Evolutionary conservation across 208 protist genomes (phyloP).

Genomic region (Trypanosoma conorhini): DNA sequence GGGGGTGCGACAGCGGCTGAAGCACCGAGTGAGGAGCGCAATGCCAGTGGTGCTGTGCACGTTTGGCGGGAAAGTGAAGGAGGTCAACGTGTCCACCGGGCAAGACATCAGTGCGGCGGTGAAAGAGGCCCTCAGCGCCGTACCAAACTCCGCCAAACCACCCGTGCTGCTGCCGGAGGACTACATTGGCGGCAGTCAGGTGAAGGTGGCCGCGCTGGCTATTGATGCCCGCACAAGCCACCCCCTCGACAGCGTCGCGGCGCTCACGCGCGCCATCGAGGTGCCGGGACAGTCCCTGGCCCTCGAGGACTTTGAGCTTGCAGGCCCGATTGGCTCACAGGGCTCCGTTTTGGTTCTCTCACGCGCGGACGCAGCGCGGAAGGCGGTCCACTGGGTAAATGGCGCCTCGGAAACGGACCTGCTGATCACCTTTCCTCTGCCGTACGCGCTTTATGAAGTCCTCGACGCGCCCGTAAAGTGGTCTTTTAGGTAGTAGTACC

Average conservation of each 20-base stretch:
- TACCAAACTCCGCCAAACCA: background rate
- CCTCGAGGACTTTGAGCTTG: slow-evolving; percentile 43
- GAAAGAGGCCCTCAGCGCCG: background rate
- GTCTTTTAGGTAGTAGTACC: slow-evolving; percentile 1
- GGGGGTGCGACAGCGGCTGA: slow-evolving; percentile 4
- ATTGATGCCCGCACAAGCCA: slow-evolving; percentile 15
- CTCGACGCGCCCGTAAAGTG: slow-evolving; percentile 34
- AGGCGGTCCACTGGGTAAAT: slow-evolving; percentile 28
- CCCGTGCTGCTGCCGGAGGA: slow-evolving; percentile 4
- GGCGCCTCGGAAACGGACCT: slow-evolving; percentile 26
- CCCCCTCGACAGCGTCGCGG: background rate
- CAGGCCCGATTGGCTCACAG: slow-evolving; percentile 27
- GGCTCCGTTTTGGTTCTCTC: slow-evolving; percentile 37
- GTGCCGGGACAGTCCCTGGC: slow-evolving; percentile 40
- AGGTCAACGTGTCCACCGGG: slow-evolving; percentile 3
- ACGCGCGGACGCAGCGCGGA: slow-evolving; percentile 33
- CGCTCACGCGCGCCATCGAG: slow-evolving; percentile 16
- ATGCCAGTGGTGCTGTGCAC: slow-evolving; percentile 35
- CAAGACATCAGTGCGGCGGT: slow-evolving; percentile 4
- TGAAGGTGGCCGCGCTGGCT: background rate
- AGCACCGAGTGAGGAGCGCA: slow-evolving; percentile 25
- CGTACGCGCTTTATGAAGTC: slow-evolving; percentile 37
- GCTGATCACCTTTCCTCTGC: slow-evolving; percentile 24
- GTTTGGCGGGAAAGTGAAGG: slow-evolving; percentile 12
- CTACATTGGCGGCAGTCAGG: slow-evolving; percentile 8